Percentiles rank a stretch among this genome's conserved stretches.
These are phyloP conservation scores for Echinochloa phyllopogon DNA, from an alignment of 176 grass and related monocot species.

Conservation along the genomic window DNA sequence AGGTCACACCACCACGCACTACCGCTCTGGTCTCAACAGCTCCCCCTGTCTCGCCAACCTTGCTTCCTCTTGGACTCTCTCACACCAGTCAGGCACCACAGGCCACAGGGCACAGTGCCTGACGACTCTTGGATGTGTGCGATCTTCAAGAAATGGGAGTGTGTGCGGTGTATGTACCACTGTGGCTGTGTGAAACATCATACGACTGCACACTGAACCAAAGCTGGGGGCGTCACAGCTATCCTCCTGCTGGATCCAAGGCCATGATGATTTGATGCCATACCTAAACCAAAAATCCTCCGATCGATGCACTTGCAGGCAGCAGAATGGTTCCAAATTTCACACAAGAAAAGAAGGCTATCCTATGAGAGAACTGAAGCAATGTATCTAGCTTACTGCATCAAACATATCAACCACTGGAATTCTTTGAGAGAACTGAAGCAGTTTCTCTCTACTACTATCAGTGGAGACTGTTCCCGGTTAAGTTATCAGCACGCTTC, in stretches of 20 bases:
- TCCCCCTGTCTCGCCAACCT: slow-evolving; percentile 40
- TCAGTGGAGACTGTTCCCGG: not conserved
- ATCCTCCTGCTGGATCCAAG: slow-evolving; percentile 13
- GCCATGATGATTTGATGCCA: slow-evolving; percentile 4
- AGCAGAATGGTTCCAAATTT: not conserved
- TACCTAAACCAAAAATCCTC: slow-evolving; percentile 1
- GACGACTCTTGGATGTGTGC: slow-evolving; percentile 30
- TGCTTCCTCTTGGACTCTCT: slow-evolving; percentile 39
- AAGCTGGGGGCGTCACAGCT: slow-evolving; percentile 34
- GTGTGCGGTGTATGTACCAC: not conserved
- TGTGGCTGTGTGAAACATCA: slow-evolving; percentile 33
- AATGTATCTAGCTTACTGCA: no score
- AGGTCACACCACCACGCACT: slow-evolving; percentile 21
- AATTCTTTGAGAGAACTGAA: not conserved
- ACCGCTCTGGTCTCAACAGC: slow-evolving; percentile 48
- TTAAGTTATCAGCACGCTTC: not conserved
- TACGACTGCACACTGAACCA: slow-evolving; percentile 37
- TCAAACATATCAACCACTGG: not conserved
- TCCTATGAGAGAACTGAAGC: no score
- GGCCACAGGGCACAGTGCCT: slow-evolving; percentile 35
- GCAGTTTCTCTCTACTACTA: not conserved
- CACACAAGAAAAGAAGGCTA: not conserved
- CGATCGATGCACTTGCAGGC: not conserved
- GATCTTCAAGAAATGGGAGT: slow-evolving; percentile 32
- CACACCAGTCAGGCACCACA: not conserved